Base-by-base conservation (phyloP, 192 early-diverging fungal genomes). In the Backusella macrospora region DNA sequence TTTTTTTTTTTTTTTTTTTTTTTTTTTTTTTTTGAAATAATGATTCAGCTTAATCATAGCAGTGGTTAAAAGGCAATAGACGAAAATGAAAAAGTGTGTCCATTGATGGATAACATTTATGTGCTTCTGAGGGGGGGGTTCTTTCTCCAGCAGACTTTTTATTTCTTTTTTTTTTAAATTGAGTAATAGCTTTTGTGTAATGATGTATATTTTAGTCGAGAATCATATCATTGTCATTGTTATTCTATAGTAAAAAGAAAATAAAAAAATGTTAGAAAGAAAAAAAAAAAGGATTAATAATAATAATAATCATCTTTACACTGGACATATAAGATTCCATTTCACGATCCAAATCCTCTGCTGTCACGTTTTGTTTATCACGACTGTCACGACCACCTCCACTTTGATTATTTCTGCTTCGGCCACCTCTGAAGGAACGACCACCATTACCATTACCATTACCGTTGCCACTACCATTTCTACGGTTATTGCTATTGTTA, bases 251-350 rank as follows among this genome's bases (percentile, higher is more conserved):
- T n/a, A 67, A 42, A 48, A 8, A 15, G 8, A 15, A 47, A 15
- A 1, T 59, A 39, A 5, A 55, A 3, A 42, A 4, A 38, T 21
- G 3, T 43, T 6, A 45, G n/a, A n/a, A n/a, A n/a, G n/a, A n/a
- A n/a, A n/a, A n/a, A n/a, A n/a, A n/a, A n/a, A n/a, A n/a, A n/a
- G n/a, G n/a, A n/a, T n/a, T 46, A 16, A 63, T 7, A 3, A 3
- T 26, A 29, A 40, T 18, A 52, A 13, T 40, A 29, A 21, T 55
- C 8, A 21, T 26, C 45, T n/a, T 59, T 78, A 78, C 79, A 64
- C 44, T 37, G 63, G 76, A 55, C 86, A 87, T 88, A 47, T 88
- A 88, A n/a, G 78, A 77, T 38, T 87, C 84, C 86, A 88, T 84
- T 69, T 88, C 86, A 38, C 76, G 77, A 77, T 88, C 86, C 70